phyloP scores from a whole-genome alignment of 306 rosid genomes.

The Inga oerstediana region DNA sequence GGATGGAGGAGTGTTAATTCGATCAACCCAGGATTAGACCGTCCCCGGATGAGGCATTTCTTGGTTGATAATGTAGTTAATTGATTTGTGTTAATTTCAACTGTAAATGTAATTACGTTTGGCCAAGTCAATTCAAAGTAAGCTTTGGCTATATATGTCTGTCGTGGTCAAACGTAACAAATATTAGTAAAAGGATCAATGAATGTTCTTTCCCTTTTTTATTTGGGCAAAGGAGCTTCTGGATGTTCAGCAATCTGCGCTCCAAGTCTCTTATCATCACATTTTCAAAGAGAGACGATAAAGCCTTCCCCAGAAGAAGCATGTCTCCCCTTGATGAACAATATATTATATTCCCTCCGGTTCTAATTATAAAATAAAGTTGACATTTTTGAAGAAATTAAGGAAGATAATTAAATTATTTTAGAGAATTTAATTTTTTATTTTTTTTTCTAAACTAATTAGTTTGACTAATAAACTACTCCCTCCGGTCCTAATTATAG shows the following conservation, averaged over 20 bases:
- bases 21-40: not conserved
- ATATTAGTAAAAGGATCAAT: not conserved
- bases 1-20: not conserved
- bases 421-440: too few species aligned
- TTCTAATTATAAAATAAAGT: too few species aligned
- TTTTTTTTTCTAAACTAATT: too few species aligned
- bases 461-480: too few species aligned
- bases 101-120: not conserved
- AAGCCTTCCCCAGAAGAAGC: slow-evolving; percentile 14
- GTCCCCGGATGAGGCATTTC: not conserved
- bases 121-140: not conserved
- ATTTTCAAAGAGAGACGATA: not conserved
- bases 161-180: not conserved
- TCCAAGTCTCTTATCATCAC: not conserved
- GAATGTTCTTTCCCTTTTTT: not conserved
- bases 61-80: not conserved
- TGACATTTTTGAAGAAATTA: too few species aligned
- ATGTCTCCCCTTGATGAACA: not conserved
- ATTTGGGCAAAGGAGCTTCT: not conserved
- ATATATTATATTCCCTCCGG: too few species aligned
- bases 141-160: too few species aligned
- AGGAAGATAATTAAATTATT: too few species aligned
- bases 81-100: not conserved
- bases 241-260: not conserved
- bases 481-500: too few species aligned